These are phyloP conservation scores for Orbilia quercus DNA, from an alignment of 2,329 filamentous ascomycete species.

Conservation along the genomic window DNA sequence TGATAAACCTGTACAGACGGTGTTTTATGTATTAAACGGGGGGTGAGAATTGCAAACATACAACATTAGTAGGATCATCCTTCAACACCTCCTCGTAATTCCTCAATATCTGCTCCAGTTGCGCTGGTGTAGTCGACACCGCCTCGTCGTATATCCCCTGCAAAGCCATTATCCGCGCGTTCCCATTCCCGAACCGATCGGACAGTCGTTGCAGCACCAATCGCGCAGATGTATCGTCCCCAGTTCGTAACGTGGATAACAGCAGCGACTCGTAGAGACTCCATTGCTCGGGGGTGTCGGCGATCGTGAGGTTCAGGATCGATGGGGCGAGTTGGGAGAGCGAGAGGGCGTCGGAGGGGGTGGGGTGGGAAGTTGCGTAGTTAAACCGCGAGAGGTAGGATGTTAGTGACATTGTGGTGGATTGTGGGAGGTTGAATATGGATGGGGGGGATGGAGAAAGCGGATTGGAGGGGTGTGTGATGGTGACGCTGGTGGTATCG, in stretches of 20 bases:
- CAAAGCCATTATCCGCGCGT: slow-evolving; percentile 87
- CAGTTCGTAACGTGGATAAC: slow-evolving; percentile 82
- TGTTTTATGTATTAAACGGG: too few species aligned
- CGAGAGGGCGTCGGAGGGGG: slow-evolving; percentile 57
- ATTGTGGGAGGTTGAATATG: neutral
- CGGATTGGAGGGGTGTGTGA: too few species aligned
- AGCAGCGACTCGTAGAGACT: slow-evolving; percentile 86
- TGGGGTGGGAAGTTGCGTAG: slow-evolving; percentile 56
- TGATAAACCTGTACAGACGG: too few species aligned
- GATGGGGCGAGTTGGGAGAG: slow-evolving; percentile 61
- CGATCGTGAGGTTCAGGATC: slow-evolving; percentile 68
- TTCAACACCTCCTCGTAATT: slow-evolving; percentile 81
- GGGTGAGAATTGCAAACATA: too few species aligned
- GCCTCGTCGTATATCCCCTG: slow-evolving; percentile 87
- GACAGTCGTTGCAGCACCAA: slow-evolving; percentile 79
- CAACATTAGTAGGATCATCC: slow-evolving; percentile 81
- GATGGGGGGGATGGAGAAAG: neutral
- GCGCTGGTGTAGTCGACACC: slow-evolving; percentile 73
- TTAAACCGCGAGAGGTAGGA: slow-evolving; percentile 58
- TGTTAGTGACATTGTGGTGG: slow-evolving; percentile 43
- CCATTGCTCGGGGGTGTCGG: slow-evolving; percentile 84
- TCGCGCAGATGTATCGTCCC: slow-evolving; percentile 81
- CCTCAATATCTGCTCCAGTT: slow-evolving; percentile 76
- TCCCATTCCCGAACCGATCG: slow-evolving; percentile 81
- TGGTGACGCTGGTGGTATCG: slow-evolving; percentile 71